Evolutionary conservation across 148 eudicot genomes (phyloP).

Genomic region (Amaranthus hypochondriacus): DNA sequence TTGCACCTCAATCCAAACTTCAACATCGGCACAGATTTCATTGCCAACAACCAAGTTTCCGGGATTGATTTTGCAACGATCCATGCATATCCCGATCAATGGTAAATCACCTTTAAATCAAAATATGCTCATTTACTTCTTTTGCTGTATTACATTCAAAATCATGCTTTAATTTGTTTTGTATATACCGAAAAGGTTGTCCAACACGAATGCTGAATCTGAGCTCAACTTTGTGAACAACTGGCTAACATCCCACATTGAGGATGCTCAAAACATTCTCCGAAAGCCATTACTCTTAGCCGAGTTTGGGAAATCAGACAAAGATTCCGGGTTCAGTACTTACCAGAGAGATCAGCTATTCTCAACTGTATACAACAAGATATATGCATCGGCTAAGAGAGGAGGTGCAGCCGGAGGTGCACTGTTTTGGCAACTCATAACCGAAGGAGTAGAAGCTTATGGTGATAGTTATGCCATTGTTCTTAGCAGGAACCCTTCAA

Average conservation of each 20-base stretch:
- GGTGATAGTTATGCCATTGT: conserved; percentile 70
- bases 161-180: background rate
- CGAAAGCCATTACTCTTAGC: conserved; percentile 68
- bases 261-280: conserved; percentile 53
- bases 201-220: conserved; percentile 43
- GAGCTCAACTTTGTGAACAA: conserved; percentile 61
- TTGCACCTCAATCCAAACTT: conserved; percentile 49
- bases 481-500: conserved; percentile 51
- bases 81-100: conserved; percentile 88
- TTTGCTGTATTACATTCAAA: background rate
- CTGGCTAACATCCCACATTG: conserved; percentile 74
- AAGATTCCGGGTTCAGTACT: conserved; percentile 59
- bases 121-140: background rate
- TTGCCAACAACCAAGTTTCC: conserved; percentile 61
- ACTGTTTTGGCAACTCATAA: conserved; percentile 83
- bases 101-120: conserved; percentile 35
- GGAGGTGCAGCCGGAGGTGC: conserved; percentile 82
- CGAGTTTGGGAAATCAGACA: conserved; percentile 79
- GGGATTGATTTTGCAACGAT: conserved; percentile 87
- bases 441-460: conserved; percentile 56
- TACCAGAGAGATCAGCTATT: conserved; percentile 53
- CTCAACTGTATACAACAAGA: conserved; percentile 43
- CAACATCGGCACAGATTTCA: conserved; percentile 82
- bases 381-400: conserved; percentile 63
- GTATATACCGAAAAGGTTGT: conserved; percentile 44